phyloP scores from a whole-genome alignment of 1,284 basidiomycete genomes.

The Microbotryomycetes sp. region DNA sequence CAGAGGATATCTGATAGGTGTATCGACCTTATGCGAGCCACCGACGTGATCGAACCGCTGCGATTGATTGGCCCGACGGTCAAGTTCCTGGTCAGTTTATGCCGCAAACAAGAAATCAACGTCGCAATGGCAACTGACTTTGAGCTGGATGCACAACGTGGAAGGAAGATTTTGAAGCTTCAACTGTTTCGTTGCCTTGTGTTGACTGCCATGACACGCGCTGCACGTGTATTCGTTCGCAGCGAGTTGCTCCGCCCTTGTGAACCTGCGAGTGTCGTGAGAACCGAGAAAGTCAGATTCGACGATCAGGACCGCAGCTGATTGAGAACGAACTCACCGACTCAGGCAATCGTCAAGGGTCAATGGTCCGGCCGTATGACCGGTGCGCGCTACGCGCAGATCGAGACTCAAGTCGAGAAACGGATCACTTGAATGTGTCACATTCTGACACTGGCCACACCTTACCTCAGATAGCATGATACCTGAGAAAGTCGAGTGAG shows the following conservation, averaged over 20 bases:
- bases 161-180: constrained; percentile 79
- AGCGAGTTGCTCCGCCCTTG: constrained; percentile 65
- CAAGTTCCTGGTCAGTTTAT: too few species aligned
- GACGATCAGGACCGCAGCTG: background rate
- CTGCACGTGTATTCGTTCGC: constrained; percentile 65
- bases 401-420: constrained; percentile 89
- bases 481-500: constrained; percentile 86
- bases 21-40: constrained; percentile 74
- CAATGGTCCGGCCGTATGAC: background rate
- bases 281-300: too few species aligned
- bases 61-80: too few species aligned
- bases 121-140: constrained; percentile 58
- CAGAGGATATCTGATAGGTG: constrained; percentile 73
- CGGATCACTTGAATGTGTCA: constrained; percentile 75
- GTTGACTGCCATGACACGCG: constrained; percentile 58
- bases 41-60: constrained; percentile 80
- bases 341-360: constrained; percentile 25
- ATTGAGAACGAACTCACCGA: constrained; percentile 10
- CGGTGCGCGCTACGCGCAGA: constrained; percentile 42
- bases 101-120: constrained; percentile 11
- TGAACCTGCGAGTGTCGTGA: constrained; percentile 55
- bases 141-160: constrained; percentile 90
- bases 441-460: constrained; percentile 66
- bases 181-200: constrained; percentile 75
- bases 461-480: constrained; percentile 80